phyloP scores from a whole-genome alignment of 352 stramenopile species.

The Pythium biforme region DNA sequence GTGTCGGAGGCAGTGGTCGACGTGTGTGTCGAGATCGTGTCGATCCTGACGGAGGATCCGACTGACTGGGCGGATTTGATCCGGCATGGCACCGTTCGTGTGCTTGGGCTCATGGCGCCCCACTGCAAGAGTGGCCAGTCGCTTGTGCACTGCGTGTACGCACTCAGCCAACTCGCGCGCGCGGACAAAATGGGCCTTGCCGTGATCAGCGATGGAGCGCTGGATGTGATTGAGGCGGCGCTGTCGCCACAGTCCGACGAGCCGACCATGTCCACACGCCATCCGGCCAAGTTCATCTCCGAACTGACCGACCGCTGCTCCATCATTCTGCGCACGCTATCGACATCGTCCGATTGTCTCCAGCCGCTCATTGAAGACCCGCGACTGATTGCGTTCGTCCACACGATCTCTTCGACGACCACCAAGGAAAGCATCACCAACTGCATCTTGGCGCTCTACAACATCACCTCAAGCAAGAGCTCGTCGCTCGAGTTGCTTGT shows the following conservation, averaged over 20 bases:
- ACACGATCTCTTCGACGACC: constrained; percentile 35
- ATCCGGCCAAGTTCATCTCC: not conserved
- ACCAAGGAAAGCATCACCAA: constrained; percentile 52
- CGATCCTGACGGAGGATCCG: constrained; percentile 64
- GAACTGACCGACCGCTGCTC: constrained; percentile 60
- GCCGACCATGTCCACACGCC: constrained; percentile 19
- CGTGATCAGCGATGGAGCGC: constrained; percentile 53
- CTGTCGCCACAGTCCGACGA: constrained; percentile 21
- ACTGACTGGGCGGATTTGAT: constrained; percentile 52
- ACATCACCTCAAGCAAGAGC: constrained; percentile 56
- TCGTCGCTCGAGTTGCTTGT: constrained; percentile 53
- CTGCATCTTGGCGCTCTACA: constrained; percentile 72
- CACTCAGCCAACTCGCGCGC: constrained; percentile 65
- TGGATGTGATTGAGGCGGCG: constrained; percentile 56
- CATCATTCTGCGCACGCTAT: constrained; percentile 69
- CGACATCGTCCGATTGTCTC: constrained; percentile 47
- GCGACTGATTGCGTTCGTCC: constrained; percentile 52
- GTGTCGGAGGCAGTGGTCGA: constrained; percentile 42
- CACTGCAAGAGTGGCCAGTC: constrained; percentile 26
- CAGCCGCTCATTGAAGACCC: constrained; percentile 48
- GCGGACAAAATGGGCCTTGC: constrained; percentile 38
- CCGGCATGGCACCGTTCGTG: constrained; percentile 45
- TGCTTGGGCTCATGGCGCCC: constrained; percentile 48
- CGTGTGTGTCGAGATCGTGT: constrained; percentile 64
- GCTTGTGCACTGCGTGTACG: constrained; percentile 56